Evolutionary conservation across 2,329 filamentous ascomycete species (phyloP).

Genomic region (Pseudocercospora fuligena): DNA sequence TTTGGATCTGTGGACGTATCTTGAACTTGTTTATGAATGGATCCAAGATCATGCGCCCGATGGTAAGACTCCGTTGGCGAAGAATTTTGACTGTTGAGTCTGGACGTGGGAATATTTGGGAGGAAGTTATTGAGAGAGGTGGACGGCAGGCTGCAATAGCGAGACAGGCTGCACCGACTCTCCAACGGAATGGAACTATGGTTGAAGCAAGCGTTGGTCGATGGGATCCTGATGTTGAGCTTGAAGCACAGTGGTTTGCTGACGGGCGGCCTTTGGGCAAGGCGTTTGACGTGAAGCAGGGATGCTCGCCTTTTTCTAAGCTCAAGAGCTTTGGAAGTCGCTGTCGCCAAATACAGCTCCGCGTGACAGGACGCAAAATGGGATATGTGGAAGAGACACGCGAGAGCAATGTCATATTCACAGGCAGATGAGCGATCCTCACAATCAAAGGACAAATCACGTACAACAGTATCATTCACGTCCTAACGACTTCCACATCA

Average conservation of each 20-base stretch:
- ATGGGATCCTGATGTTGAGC: constrained; percentile 45
- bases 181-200: constrained; percentile 6
- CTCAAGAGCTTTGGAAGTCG: not conserved
- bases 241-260: constrained; percentile 43
- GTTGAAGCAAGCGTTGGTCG: constrained; percentile 36
- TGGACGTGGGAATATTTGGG: constrained; percentile 42
- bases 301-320: constrained; percentile 25
- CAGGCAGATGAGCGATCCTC: not conserved
- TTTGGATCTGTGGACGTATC: constrained; percentile 41
- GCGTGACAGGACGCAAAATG: constrained; percentile 6
- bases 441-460: not conserved
- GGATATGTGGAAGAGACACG: constrained; percentile 15
- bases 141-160: constrained; percentile 42
- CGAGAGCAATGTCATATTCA: not conserved
- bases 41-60: constrained; percentile 41
- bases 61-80: constrained; percentile 38
- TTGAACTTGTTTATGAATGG: constrained; percentile 41
- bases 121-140: constrained; percentile 40
- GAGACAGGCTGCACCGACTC: constrained; percentile 39
- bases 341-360: constrained; percentile 5
- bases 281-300: constrained; percentile 36
- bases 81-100: constrained; percentile 28
- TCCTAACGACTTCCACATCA: not conserved
- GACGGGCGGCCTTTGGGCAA: constrained; percentile 34
- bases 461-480: not conserved